These are phyloP conservation scores for Lodderomyces oxycetoniae DNA, from an alignment of 1,139 yeast species.

Conservation along the genomic window DNA sequence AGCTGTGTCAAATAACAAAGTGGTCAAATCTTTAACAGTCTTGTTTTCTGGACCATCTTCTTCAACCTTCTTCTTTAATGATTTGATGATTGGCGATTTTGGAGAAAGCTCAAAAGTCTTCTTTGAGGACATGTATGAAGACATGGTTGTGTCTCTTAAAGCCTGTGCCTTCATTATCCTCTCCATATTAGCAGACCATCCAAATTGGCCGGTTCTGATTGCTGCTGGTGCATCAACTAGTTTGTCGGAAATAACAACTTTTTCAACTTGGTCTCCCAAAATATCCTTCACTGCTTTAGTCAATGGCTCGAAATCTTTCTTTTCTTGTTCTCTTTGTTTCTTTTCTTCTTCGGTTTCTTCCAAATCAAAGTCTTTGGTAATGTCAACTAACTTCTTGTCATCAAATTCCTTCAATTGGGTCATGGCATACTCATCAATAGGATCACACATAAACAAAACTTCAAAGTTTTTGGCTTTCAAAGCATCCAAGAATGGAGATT, in stretches of 20 bases:
- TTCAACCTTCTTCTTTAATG: constrained; percentile 94
- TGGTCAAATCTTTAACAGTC: constrained; percentile 96
- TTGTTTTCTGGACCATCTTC: constrained; percentile 97
- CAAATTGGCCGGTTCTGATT: constrained; percentile 98
- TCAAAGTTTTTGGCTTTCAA: constrained; percentile 98
- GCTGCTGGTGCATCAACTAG: constrained; percentile 99
- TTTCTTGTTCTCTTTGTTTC: constrained; percentile 87
- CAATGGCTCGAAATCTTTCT: constrained; percentile 86
- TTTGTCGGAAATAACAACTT: constrained; percentile 97
- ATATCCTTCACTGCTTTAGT: constrained; percentile 95
- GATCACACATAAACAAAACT: constrained; percentile 96
- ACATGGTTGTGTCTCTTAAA: constrained; percentile 97
- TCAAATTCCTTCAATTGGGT: constrained; percentile 99
- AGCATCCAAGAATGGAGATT: constrained; percentile 99
- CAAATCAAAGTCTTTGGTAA: constrained; percentile 97
- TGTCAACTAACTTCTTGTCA: constrained; percentile 98
- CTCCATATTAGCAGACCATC: constrained; percentile 99
- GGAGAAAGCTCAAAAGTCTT: constrained; percentile 99
- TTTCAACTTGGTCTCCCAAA: constrained; percentile 98
- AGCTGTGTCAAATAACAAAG: constrained; percentile 95
- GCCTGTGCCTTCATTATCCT: constrained; percentile 99
- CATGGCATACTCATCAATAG: constrained; percentile 99
- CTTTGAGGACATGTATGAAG: constrained; percentile 99
- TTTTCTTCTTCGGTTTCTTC: constrained; percentile 99
- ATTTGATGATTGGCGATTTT: constrained; percentile 89